Evolutionary conservation across 2,329 filamentous ascomycete genomes (phyloP), one percentile per base, ranked within the genome.

Genomic region (Verticillium longisporum): DNA sequence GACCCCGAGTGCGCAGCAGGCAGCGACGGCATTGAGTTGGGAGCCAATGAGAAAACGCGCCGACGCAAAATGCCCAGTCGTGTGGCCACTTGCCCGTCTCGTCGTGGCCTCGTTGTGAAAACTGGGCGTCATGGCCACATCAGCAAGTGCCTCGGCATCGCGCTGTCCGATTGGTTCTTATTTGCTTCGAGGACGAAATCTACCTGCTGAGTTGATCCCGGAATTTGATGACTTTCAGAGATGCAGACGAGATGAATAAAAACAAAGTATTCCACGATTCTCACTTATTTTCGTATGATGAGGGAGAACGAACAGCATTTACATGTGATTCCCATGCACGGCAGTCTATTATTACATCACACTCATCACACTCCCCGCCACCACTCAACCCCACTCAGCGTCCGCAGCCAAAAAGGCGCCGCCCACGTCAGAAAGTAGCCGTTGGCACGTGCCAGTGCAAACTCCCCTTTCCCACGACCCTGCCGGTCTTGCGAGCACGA

Each of bases 61-160:
- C 56, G 34, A 56, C 18, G 21, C 7, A 58, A 58, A 58, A 50
- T 3, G 15, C n/a, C 18, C 38, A 26, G 56, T 58, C 56, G 41
- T 58, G 56, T 58, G 56, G 56, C 56, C 56, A 58, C 56, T 58
- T 58, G 56, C 56, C 56, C 14, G n/a, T 50, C n/a, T 50, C 18
- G 45, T 50, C 45, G 38, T 6, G 7, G 13, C 37, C 38, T 26
- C 3, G 26, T 26, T 26, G 26, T 4, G 13, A 10, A 50, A 26
- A 26, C 21, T 50, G 21, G 45, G 45, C 45, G 45, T 50, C 45
- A 50, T 50, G 18, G 18, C 11, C 45, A 21, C 45, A 50, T 26
- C 45, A 50, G 45, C 38, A 45, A 45, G 15, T 50, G 45, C 45
- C 45, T 50, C 45, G 45, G 45, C n/a, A 9, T n/a, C 45, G 45